phyloP scores from a whole-genome alignment of 257 asterid species.

The Nicotiana knightiana region DNA sequence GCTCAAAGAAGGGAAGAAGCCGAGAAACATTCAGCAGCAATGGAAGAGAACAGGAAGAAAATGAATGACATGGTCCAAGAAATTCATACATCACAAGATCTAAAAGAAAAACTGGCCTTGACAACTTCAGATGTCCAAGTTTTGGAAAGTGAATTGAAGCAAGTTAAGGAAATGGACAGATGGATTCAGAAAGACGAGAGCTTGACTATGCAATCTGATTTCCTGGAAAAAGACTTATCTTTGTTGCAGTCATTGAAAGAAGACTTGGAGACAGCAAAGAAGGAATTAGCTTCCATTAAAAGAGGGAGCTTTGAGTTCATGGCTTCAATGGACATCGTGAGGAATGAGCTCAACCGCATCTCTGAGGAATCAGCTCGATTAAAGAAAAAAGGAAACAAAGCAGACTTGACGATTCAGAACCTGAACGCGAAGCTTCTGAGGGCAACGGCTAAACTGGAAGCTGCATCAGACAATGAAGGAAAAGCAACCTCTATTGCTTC shows the following conservation, averaged over 20 bases:
- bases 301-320: conserved; percentile 62
- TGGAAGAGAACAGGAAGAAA: conserved; percentile 41
- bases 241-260: conserved; percentile 29
- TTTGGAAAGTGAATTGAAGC: conserved; percentile 47
- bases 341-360: conserved; percentile 56
- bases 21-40: conserved; percentile 26
- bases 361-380: conserved; percentile 38
- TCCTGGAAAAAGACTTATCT: conserved; percentile 17
- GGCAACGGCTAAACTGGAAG: conserved; percentile 63
- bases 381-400: conserved; percentile 47
- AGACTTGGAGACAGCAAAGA: conserved; percentile 50
- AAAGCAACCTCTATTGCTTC: conserved; percentile 44
- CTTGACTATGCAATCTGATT: neutral
- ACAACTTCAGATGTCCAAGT: conserved; percentile 47
- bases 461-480: conserved; percentile 49
- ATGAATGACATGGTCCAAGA: conserved; percentile 29
- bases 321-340: conserved; percentile 68
- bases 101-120: conserved; percentile 39
- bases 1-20: conserved; percentile 37
- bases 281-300: conserved; percentile 38
- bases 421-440: conserved; percentile 59
- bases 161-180: conserved; percentile 37
- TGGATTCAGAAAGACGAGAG: conserved; percentile 14
- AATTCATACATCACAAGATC: conserved; percentile 30
- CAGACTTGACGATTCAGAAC: conserved; percentile 49